phyloP scores from a whole-genome alignment of 2,329 filamentous ascomycete species.

The Scedosporium boydii region DNA sequence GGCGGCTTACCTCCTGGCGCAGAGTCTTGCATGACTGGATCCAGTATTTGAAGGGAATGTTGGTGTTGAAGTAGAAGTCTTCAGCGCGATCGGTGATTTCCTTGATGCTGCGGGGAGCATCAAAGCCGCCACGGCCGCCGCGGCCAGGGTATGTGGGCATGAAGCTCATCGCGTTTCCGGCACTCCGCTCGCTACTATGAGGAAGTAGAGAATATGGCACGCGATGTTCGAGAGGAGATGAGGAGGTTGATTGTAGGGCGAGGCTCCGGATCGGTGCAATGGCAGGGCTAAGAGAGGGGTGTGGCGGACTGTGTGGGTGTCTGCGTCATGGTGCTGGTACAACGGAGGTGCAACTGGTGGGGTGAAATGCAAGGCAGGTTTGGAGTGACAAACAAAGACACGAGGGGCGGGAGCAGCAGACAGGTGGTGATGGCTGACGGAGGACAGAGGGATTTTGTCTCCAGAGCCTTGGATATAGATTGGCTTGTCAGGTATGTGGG shows the following conservation, averaged over 20 bases:
- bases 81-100: conserved; percentile 69
- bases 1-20: conserved; percentile 63
- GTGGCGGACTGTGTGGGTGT: background rate
- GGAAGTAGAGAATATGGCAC: background rate
- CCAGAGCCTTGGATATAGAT: background rate
- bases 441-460: background rate
- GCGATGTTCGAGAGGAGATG: background rate
- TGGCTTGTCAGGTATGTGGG: background rate
- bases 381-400: background rate
- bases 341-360: background rate
- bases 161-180: background rate
- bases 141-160: background rate
- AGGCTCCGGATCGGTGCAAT: background rate
- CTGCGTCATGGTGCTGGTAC: conserved; percentile 4
- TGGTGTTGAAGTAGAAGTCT: conserved; percentile 71
- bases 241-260: background rate
- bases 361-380: background rate
- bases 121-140: background rate
- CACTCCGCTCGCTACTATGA: background rate
- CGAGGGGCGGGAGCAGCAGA: background rate
- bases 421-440: background rate
- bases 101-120: conserved; percentile 47
- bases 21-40: conserved; percentile 70
- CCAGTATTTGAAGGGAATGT: conserved; percentile 73
- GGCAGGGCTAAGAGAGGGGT: background rate